Percentiles rank a stretch among this genome's conserved stretches.
Conservation (phyloP, 2,329 filamentous ascomycete genomes). For the Cordyceps cateniannulata region DNA sequence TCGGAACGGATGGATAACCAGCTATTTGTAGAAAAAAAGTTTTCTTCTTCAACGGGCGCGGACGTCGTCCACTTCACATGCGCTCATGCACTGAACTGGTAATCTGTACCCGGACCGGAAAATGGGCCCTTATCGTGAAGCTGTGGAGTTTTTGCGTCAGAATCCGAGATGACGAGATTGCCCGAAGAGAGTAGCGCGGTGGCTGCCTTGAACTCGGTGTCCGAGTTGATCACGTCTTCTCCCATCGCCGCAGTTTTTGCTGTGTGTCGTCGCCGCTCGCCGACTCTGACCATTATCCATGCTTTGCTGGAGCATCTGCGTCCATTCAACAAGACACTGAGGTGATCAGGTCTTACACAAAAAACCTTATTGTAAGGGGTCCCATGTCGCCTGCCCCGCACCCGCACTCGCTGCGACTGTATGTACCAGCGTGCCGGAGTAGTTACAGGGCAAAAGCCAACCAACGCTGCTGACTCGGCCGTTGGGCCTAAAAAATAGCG, state of each 20-base stretch:
- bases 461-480: neutral
- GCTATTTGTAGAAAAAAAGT: too few relatives aligned
- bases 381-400: constrained; percentile 1
- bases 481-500: neutral
- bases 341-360: neutral
- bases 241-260: neutral
- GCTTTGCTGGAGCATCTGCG: neutral
- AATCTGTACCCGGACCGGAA: neutral
- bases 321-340: neutral
- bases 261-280: neutral
- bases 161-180: constrained; percentile 8
- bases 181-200: neutral
- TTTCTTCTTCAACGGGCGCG: too few relatives aligned
- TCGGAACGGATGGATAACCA: too few relatives aligned
- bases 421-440: neutral
- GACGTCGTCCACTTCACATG: too few relatives aligned
- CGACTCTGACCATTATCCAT: neutral
- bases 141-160: constrained; percentile 3
- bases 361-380: constrained; percentile 1
- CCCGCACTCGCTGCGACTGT: neutral
- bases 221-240: neutral
- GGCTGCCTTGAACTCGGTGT: neutral
- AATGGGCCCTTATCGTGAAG: constrained; percentile 6
- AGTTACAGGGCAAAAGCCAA: neutral
- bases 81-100: neutral